phyloP scores from a whole-genome alignment of 352 stramenopile species.

The Phytophthora fragariaefolia region DNA sequence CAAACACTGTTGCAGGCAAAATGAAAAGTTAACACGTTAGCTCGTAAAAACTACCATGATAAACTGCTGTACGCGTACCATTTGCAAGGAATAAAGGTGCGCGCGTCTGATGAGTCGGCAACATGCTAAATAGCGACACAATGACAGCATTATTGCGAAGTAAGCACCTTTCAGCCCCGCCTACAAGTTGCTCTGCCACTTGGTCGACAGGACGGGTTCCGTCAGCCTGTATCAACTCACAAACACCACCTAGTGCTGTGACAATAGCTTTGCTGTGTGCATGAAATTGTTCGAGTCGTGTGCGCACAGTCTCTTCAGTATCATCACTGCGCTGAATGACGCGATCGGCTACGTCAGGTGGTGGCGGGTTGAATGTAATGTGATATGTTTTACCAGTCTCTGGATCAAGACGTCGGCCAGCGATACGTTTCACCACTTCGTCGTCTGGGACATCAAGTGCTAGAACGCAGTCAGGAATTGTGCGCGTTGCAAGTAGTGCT shows the following conservation, averaged over 20 bases:
- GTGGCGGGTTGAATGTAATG: conserved; percentile 83
- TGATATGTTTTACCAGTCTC: conserved; percentile 94
- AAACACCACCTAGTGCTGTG: conserved; percentile 42
- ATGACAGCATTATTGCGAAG: conserved; percentile 69
- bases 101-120: conserved; percentile 40
- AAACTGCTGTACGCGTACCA: conserved; percentile 36
- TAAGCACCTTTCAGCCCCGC: conserved; percentile 53
- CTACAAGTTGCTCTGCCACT: conserved; percentile 65
- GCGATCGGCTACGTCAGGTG: conserved; percentile 64
- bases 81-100: conserved; percentile 60
- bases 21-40: neutral
- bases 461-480: conserved; percentile 93
- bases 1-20: conserved; percentile 43
- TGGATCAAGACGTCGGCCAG: conserved; percentile 91
- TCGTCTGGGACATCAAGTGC: conserved; percentile 95
- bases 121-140: conserved; percentile 64
- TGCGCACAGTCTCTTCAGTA: conserved; percentile 89
- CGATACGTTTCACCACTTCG: conserved; percentile 94
- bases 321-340: conserved; percentile 83
- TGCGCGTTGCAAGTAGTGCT: conserved; percentile 60
- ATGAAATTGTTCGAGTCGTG: conserved; percentile 89
- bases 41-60: no score
- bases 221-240: conserved; percentile 54
- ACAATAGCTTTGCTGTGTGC: conserved; percentile 63
- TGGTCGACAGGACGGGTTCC: conserved; percentile 58